These are phyloP conservation scores for Corylus heterophylla DNA, from an alignment of 306 rosid genomes.

Conservation along the genomic window DNA sequence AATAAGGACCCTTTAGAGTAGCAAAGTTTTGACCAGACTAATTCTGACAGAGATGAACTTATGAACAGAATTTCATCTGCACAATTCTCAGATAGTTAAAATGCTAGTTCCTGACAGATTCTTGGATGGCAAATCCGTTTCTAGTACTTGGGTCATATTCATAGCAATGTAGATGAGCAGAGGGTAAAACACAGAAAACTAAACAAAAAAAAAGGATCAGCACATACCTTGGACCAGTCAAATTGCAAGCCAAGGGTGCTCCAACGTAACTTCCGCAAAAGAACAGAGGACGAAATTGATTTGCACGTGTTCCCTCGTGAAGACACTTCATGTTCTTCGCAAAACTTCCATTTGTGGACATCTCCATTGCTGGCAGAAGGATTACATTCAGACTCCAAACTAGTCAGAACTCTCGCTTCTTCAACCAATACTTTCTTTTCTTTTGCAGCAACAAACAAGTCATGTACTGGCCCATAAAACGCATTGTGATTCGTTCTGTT, in stretches of 20 bases:
- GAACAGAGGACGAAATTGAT: constrained; percentile 57
- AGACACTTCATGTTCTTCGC: constrained; percentile 39
- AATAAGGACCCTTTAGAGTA: not conserved
- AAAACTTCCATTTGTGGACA: constrained; percentile 50
- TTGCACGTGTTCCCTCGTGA: constrained; percentile 41
- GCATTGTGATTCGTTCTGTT: constrained; percentile 95
- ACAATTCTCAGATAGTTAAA: too few species aligned
- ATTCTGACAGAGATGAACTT: not conserved
- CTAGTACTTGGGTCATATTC: not conserved
- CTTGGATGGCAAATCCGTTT: not conserved
- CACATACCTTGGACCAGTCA: constrained; percentile 88
- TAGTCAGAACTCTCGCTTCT: constrained; percentile 32
- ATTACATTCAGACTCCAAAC: constrained; percentile 26
- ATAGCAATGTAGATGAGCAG: not conserved
- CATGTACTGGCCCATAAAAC: constrained; percentile 62
- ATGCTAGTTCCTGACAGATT: not conserved
- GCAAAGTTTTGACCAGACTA: not conserved
- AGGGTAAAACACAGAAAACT: not conserved
- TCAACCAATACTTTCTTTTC: constrained; percentile 55
- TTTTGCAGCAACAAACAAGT: constrained; percentile 62
- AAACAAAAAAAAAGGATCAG: not conserved
- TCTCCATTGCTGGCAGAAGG: constrained; percentile 27
- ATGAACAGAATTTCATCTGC: not conserved
- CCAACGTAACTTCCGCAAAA: constrained; percentile 85
- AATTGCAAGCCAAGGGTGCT: constrained; percentile 94